Evolutionary conservation across 2,329 filamentous ascomycete species (phyloP), one percentile per base, ranked within the genome.

Genomic region (Colletotrichum brevisporum): DNA sequence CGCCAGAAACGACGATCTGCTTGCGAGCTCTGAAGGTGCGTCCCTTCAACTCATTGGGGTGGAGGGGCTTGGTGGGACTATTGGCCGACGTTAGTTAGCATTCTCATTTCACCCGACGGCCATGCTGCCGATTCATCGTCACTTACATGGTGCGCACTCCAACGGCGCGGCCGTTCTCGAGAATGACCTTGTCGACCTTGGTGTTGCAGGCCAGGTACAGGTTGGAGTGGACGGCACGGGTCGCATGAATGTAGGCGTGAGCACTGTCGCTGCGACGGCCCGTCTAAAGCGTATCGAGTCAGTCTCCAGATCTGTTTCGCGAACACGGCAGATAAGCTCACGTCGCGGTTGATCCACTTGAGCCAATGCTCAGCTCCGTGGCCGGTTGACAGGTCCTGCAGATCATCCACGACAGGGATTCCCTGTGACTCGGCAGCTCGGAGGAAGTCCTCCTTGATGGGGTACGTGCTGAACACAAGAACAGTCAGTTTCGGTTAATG

Each of bases 341-440:
- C 83, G 73, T 88, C 89, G 68, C 88, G 87, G 75, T 95, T 94
- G 80, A 95, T 94, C 92, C 92, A 95, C 80, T 95, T 94, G 64
- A 95, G 82, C 92, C 92, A 95, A 72, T 94, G 92, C 80, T 94
- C 92, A 53, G 92, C 92, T 71, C 92, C 92, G 68, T 90, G 89
- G 15, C 82, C 90, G 1, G 90, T 92, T 31, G 81, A 82, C 60
- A 94, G 82, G 74, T 95, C 92, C 77, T 95, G 90, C 4, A 94
- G 84, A 76, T 95, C 92, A 76, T 95, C 92, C 13, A 92, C 93
- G 13, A 89, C 84, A 0, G 82, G 92, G 67, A 94, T 94, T 21
- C 89, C 92, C 76, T 94, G 92, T 0, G 90, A 91, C 75, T 94
- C 91, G 3, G 88, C 84, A 16, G 91, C 91, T 21, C 91, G 85